Percentiles rank a stretch among this genome's conserved stretches.
Evolutionary conservation across 1,284 basidiomycete species (phyloP).

Genomic region (Chalciporus piperatoides): DNA sequence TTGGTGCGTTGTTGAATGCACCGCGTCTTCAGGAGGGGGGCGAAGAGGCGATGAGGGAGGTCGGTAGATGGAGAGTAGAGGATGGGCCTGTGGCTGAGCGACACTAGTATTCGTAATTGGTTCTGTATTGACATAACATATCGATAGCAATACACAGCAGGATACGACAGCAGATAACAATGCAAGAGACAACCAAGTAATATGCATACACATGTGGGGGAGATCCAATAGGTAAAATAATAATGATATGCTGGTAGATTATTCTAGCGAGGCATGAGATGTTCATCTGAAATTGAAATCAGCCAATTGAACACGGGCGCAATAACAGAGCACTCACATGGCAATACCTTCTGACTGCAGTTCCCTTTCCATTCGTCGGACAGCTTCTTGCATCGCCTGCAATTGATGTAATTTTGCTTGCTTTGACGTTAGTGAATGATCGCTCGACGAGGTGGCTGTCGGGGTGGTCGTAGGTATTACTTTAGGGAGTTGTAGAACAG

Average conservation of each 20-base stretch:
- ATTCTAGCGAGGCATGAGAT: not conserved
- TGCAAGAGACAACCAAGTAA: not conserved
- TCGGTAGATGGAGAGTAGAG: constrained; percentile 84
- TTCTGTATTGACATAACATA: not conserved
- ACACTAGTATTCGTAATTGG: constrained; percentile 34
- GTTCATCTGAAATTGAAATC: not conserved
- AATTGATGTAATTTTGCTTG: constrained; percentile 21
- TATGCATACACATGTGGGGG: not conserved
- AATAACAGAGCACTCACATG: constrained; percentile 1
- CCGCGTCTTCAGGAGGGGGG: constrained; percentile 69
- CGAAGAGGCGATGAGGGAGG: constrained; percentile 79
- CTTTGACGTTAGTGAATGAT: constrained; percentile 6
- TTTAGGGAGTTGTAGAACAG: constrained; percentile 25
- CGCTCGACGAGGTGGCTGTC: not conserved
- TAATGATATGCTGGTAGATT: constrained; percentile 12
- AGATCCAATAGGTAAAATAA: constrained; percentile 15
- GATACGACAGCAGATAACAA: not conserved
- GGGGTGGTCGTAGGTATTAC: not conserved
- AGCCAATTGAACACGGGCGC: not conserved
- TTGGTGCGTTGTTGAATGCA: constrained; percentile 67
- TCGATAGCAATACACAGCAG: not conserved
- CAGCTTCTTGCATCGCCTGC: constrained; percentile 28
- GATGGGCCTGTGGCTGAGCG: constrained; percentile 55
- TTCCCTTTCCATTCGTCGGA: constrained; percentile 27
- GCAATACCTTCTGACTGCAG: constrained; percentile 25